Percentiles rank a stretch among this genome's conserved stretches.
phyloP scores from a whole-genome alignment of 1,139 yeast species.

The Yamadazyma spencermartinsiae region DNA sequence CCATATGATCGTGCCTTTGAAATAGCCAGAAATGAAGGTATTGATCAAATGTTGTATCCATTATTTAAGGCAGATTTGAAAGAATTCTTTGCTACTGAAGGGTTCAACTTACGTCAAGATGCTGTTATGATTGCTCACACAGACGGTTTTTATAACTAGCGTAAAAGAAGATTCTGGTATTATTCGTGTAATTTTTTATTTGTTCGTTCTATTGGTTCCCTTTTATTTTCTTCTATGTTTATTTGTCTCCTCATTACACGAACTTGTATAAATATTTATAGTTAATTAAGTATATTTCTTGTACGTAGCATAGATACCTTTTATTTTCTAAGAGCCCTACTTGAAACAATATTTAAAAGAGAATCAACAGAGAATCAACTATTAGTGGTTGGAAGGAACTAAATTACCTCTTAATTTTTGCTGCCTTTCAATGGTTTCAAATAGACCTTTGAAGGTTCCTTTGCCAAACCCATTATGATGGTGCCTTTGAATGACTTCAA shows the following conservation, averaged over 20 bases:
- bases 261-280: too few species aligned
- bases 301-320: background rate
- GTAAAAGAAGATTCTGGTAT: background rate
- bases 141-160: background rate
- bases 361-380: background rate
- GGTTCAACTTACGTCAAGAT: constrained; percentile 24
- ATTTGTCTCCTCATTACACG: too few species aligned
- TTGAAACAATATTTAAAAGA: background rate
- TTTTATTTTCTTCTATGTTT: background rate
- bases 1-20: constrained; percentile 55
- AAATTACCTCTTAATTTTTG: constrained; percentile 56
- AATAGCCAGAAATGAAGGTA: constrained; percentile 52
- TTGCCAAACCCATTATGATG: constrained; percentile 87
- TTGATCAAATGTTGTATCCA: constrained; percentile 41
- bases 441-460: constrained; percentile 79
- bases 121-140: background rate
- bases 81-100: constrained; percentile 29
- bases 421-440: constrained; percentile 71
- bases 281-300: background rate
- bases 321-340: background rate
- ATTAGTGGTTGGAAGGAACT: constrained; percentile 10
- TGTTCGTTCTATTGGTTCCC: background rate
- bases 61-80: constrained; percentile 47
- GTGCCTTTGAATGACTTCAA: constrained; percentile 76
- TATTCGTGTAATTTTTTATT: too few species aligned